Base-by-base conservation (phyloP, 108 stramenopile species). In the Nitzschia inconspicua region DNA sequence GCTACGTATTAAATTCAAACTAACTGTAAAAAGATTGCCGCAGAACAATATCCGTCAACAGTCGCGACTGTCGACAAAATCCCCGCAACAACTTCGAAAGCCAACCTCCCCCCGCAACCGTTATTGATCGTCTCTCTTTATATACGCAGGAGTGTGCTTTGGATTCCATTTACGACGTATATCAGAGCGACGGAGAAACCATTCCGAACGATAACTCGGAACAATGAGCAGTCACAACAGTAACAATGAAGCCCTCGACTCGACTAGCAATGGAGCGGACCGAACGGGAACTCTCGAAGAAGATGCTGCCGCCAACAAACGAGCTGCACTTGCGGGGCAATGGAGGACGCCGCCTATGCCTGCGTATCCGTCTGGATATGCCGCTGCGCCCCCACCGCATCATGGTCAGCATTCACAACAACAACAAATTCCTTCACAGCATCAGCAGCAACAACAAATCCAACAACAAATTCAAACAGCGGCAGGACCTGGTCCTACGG, bases 291-390 rank as follows among this genome's bases (percentile, higher is more conserved):
- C 25, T n/a, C 14, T 16, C 16, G 25, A 30, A 24, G 10, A 57
- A 10, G 40, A 3, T 26, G 67, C 49, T 24, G 22, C 27, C 2
- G 41, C 78, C 27, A 75, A 66, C 64, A 93, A 93, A 57, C 73
- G 84, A 14, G 77, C 82, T 11, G 91, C 91, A n/a, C 62, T 86
- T 47, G 74, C 78, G 0, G 91, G 91, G 29, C 88, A 93, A 65
- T 93, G 91, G 91, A 67, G 75, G 26, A 93, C 91, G 0, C 91
- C 91, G 20, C 91, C 91, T 37, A 47, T 86, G 43, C 85, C 84
- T 10, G 69, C 70, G 18, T 88, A 85, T 64, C 70, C 80, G 13
- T 37, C 55, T 19, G 62, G 62, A 11, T 65, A 65, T 31, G 52
- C 43, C 3, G 16, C 59, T 4, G 30, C 44, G 6, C 39, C 59